Base-by-base conservation (phyloP, 306 rosid genomes). In the Acacia crassicarpa region DNA sequence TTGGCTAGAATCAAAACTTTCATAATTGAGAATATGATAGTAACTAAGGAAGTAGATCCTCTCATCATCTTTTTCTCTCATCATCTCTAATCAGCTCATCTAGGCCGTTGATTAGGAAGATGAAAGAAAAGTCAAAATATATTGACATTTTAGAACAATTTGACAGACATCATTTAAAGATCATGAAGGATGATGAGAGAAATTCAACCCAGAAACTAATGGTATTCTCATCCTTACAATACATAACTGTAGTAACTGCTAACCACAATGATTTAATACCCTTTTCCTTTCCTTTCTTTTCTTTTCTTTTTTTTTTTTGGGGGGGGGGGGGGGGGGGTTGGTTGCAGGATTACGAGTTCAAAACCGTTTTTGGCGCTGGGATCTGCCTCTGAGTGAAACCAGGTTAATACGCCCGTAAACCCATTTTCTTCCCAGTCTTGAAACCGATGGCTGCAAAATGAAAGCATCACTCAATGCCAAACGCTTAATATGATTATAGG, bases 391-490 rank as follows among this genome's bases (percentile, higher is more conserved):
- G 32, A 77, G 72, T 2, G 93, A 88, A 82, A 95, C 98, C 30
- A 96, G 92, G 85, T 89, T 92, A 81, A 96, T 88, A 54, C 94
- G 96, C 45, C 99, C 98, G 19, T 96, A 87, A 63, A 92, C 91
- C 99, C 99, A 92, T 74, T 88, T 87, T 84, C 97, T 91, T 49
- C 94, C 94, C 13, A 90, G 78, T 77, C 84, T 85, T 65, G 98
- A 91, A 81, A 58, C 70, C 12, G 94, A 79, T 85, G 80, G 87
- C 99, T 96, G 94, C 89, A 83, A 66, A 75, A 82, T 27, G 62
- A 79, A 22, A 63, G 53, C 43, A 46, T 20, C 81, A 22, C 16
- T 72, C 67, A 56, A 88, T 51, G 49, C 72, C 63, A 76, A 49
- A 70, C 13, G 53, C 72, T 54, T 73, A 30, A 72, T 49, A 81